Evolutionary conservation across 768 basidiomycete genomes (phyloP).

Genomic region (Panus rudis): DNA sequence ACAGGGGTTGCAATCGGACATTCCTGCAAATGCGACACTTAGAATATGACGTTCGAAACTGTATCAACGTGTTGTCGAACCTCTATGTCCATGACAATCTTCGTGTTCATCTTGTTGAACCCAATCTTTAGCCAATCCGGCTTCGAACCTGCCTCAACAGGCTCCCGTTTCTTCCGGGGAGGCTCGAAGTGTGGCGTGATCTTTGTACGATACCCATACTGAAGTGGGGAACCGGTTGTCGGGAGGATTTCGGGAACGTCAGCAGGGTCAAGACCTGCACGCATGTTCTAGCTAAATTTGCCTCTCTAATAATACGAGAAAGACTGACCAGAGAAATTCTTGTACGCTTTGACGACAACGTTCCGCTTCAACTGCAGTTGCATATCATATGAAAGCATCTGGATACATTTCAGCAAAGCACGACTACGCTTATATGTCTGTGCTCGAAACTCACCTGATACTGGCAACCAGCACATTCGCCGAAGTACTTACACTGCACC

Average conservation of each 20-base stretch:
- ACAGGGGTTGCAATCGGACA: conserved; percentile 85
- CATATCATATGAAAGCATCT: conserved; percentile 84
- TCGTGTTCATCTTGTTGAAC: conserved; percentile 74
- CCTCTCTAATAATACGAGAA: background rate
- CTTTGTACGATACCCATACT: conserved; percentile 93
- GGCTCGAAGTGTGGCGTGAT: conserved; percentile 95
- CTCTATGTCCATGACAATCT: conserved; percentile 85
- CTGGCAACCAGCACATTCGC: conserved; percentile 87
- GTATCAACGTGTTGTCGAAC: conserved; percentile 37
- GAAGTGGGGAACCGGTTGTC: conserved; percentile 81
- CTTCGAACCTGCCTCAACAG: conserved; percentile 19
- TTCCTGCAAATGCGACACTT: conserved; percentile 43
- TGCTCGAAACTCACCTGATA: conserved; percentile 57
- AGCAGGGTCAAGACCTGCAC: conserved; percentile 44
- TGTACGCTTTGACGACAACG: conserved; percentile 79
- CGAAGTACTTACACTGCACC: conserved; percentile 82
- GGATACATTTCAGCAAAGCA: background rate
- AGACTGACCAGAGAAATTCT: conserved; percentile 57
- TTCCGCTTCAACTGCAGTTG: conserved; percentile 85
- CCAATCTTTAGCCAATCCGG: conserved; percentile 81
- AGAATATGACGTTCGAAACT: no score
- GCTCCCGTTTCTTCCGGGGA: conserved; percentile 39
- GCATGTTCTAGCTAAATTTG: background rate
- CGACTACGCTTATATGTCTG: background rate
- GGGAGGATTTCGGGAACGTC: conserved; percentile 58